These are phyloP conservation scores for Cornus florida DNA, from an alignment of 148 eudicot species.

Conservation along the genomic window DNA sequence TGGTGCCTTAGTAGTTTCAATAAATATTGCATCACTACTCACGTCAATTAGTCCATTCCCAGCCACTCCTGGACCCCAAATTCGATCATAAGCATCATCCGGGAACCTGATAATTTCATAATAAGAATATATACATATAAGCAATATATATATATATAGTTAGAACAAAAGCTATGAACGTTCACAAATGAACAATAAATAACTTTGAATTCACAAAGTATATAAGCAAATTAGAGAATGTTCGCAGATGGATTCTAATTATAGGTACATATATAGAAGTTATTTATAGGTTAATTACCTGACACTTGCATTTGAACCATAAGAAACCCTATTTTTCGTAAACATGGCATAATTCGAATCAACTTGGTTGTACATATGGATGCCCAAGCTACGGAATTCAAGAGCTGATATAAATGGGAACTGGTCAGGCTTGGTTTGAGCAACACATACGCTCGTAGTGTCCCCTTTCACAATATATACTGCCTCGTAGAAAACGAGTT, in stretches of 20 bases:
- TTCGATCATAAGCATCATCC: conserved; percentile 34
- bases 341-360: conserved; percentile 27
- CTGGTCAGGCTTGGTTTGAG: conserved; percentile 29
- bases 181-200: too few species aligned
- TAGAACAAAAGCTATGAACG: too few species aligned
- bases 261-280: too few species aligned
- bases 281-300: conserved; percentile 20
- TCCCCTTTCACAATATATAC: conserved; percentile 11
- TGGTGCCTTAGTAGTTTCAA: background rate
- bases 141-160: too few species aligned
- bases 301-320: conserved; percentile 28
- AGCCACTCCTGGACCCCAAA: conserved; percentile 21
- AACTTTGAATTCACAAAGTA: too few species aligned
- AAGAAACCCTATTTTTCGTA: conserved; percentile 26
- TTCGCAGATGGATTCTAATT: too few species aligned
- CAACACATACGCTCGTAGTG: conserved; percentile 28
- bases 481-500: conserved; percentile 19
- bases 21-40: background rate
- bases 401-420: conserved; percentile 39
- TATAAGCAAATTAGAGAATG: too few species aligned
- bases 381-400: conserved; percentile 30
- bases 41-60: conserved; percentile 2
- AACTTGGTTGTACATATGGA: conserved; percentile 25
- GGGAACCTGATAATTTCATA: conserved; percentile 14
- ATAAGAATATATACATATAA: too few species aligned